phyloP scores from a whole-genome alignment of 371 early-diverging fungal genomes.

The Sporodiniella umbellata region DNA sequence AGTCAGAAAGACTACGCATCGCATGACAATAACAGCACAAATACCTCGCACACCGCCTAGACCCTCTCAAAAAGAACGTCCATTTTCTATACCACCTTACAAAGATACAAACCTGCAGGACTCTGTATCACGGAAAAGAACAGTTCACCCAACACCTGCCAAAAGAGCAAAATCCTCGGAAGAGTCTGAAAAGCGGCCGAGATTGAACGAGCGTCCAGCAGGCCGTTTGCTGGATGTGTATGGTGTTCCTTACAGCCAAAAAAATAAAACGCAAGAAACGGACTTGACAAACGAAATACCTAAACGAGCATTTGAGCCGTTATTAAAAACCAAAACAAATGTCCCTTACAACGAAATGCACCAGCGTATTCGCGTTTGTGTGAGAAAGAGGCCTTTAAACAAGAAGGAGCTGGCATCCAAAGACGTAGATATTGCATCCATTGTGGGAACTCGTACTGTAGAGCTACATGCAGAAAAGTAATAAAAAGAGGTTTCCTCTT shows the following conservation, averaged over 20 bases:
- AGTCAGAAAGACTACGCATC: constrained; percentile 1
- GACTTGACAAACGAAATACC: not conserved
- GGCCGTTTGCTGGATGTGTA: constrained; percentile 41
- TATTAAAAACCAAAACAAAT: constrained; percentile 1
- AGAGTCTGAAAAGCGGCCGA: not conserved
- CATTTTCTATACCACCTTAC: constrained; percentile 8
- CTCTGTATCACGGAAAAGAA: not conserved
- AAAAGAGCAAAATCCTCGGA: not conserved
- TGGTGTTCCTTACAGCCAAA: constrained; percentile 31
- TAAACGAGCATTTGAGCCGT: not conserved
- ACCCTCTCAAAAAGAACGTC: constrained; percentile 5
- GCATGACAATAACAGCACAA: constrained; percentile 17
- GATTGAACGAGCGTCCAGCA: constrained; percentile 4
- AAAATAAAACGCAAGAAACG: not conserved
- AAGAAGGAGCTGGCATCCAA: constrained; percentile 70
- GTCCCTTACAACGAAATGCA: constrained; percentile 38
- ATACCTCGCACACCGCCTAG: constrained; percentile 6
- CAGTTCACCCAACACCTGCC: not conserved
- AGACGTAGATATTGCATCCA: constrained; percentile 81
- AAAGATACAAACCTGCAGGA: not conserved
- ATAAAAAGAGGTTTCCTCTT: constrained; percentile 12
- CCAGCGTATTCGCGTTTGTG: constrained; percentile 93
- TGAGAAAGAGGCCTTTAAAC: constrained; percentile 93
- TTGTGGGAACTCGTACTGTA: constrained; percentile 64
- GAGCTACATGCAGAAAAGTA: constrained; percentile 89